Conservation (phyloP, 768 basidiomycete species). For the Epithele typhae region DNA sequence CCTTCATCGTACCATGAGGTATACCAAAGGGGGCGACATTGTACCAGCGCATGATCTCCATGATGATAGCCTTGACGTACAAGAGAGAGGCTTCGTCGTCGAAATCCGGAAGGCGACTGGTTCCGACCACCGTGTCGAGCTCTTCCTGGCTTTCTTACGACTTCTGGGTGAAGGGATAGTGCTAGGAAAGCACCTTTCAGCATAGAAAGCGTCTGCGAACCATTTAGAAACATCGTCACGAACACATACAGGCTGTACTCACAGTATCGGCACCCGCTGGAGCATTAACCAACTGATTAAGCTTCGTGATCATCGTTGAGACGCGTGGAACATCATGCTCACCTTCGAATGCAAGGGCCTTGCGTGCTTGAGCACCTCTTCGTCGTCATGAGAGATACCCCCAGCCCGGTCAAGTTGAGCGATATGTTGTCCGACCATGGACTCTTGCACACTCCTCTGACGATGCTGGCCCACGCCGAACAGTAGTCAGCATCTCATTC, state of each 20-base stretch:
- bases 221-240: neutral
- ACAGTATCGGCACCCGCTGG: conserved; percentile 1
- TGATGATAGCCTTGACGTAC: conserved; percentile 13
- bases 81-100: conserved; percentile 7
- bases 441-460: neutral
- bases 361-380: neutral
- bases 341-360: neutral
- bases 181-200: conserved; percentile 9
- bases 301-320: neutral
- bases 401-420: neutral
- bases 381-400: too few relatives aligned
- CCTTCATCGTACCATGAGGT: conserved; percentile 30
- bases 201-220: conserved; percentile 2
- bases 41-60: conserved; percentile 13
- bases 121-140: conserved; percentile 13
- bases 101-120: conserved; percentile 10
- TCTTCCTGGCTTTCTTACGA: conserved; percentile 10
- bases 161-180: conserved; percentile 10
- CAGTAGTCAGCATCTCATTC: neutral
- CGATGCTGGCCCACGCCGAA: neutral
- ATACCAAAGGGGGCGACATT: conserved; percentile 9
- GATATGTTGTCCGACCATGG: neutral
- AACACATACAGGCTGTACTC: too few relatives aligned
- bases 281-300: neutral
- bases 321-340: neutral